Evolutionary conservation across 73 alveolate genomes (phyloP), one percentile per base, ranked within the genome.

Genomic region (Paraurostyla sp.): DNA sequence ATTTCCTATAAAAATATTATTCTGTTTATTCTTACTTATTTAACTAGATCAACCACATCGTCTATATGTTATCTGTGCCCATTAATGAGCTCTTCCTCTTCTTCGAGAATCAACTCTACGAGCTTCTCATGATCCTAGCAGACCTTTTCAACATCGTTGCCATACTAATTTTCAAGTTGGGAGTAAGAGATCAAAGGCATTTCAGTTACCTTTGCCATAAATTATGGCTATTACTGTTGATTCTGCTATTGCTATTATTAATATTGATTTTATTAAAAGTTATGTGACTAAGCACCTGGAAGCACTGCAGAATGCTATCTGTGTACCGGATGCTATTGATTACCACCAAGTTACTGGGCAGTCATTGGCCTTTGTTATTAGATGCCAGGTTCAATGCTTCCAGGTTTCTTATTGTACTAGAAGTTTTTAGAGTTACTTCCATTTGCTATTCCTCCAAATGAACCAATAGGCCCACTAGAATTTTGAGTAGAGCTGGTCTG

Each of bases 1-100:
- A 97, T 97, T 93, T 98, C 99, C 94, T 96, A 69, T 49, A 52
- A 20, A 18, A 4, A 13, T 52, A 52, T 9, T 9, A 58, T 62
- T 29, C 1, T 42, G 29, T 11, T 9, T 20, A 7, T 59, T 65
- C 93, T 91, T 92, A 75, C 96, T 35, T 85, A 92, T 93, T 98
- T 98, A 42, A 97, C 94, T 62, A 95, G 59, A 71, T 97, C 99
- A 1, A 98, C 99, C 97, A 97, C 98, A 88, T 94, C 96, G 91
- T 99, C 99, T 52, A 99, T 99, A 86, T 95, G 99, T 51, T 93
- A 49, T 76, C 99, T 95, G 86, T 99, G 99, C 0, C 94, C 83
- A 56, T 95, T 91, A 40, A 99, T 96, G 76, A 98, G 94, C 80
- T 97, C 99, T 92, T 98, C 99, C 93, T 98, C 99, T 75, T 98